A percentile compares a stretch with the other conserved stretches of the same genome.
These are phyloP conservation scores for Protomyces gravidus DNA, from an alignment of 1,139 yeast genomes.

Conservation along the genomic window DNA sequence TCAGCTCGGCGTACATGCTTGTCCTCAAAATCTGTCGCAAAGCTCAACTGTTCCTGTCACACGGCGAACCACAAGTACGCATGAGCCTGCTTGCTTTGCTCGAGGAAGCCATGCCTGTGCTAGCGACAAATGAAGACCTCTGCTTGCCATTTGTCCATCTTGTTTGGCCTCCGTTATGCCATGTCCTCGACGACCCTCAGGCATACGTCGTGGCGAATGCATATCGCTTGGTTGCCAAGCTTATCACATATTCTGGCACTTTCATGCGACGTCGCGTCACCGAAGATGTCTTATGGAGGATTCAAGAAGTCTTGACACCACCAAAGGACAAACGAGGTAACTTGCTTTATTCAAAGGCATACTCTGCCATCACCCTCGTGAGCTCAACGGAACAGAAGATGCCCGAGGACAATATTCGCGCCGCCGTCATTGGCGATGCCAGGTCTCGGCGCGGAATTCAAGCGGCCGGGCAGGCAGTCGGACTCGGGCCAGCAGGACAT, in stretches of 20 bases:
- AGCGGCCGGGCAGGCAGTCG: background rate
- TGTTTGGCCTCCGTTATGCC: conserved; percentile 57
- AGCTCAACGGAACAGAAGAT: background rate
- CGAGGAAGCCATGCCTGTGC: conserved; percentile 52
- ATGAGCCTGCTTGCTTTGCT: conserved; percentile 55
- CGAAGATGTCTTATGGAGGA: conserved; percentile 20
- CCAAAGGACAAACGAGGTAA: conserved; percentile 9
- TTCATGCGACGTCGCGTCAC: conserved; percentile 43
- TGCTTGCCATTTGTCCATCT: conserved; percentile 65
- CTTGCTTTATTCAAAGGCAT: background rate
- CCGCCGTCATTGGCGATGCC: background rate
- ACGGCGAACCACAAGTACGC: conserved; percentile 57
- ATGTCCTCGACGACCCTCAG: conserved; percentile 39
- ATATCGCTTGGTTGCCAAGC: conserved; percentile 42
- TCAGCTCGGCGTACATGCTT: conserved; percentile 60
- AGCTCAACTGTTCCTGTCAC: conserved; percentile 67
- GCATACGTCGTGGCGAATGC: conserved; percentile 43
- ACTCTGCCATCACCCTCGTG: background rate
- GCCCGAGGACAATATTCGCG: background rate
- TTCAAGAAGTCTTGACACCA: conserved; percentile 2
- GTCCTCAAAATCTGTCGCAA: conserved; percentile 62
- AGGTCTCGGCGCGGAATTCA: background rate
- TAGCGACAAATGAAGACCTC: conserved; percentile 57
- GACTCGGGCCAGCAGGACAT: background rate
- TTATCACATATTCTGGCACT: conserved; percentile 48